These are phyloP conservation scores for Phaffomyces antillensis DNA, from an alignment of 805 yeast species.

Conservation along the genomic window DNA sequence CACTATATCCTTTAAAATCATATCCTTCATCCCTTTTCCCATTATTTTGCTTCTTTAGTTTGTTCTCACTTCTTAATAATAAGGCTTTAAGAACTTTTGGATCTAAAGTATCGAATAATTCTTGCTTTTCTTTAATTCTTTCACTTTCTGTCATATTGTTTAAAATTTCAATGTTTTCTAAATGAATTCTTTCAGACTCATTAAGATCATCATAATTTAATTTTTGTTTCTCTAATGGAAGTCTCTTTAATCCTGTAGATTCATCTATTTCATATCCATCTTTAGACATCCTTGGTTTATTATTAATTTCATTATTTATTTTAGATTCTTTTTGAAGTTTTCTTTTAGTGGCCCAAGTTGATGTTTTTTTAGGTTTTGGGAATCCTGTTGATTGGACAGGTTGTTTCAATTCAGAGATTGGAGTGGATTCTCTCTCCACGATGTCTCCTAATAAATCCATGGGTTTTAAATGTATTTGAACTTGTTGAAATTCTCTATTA, in stretches of 20 bases:
- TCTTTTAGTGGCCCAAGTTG: constrained; percentile 55
- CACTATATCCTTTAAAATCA: constrained; percentile 22
- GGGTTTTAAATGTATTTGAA: constrained; percentile 12
- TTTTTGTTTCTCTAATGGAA: constrained; percentile 87
- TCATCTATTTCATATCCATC: constrained; percentile 84
- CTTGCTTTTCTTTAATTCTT: constrained; percentile 55
- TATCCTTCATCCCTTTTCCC: background rate
- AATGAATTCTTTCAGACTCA: constrained; percentile 69
- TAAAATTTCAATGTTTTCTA: constrained; percentile 62
- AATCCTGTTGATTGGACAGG: constrained; percentile 64
- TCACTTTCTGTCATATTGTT: constrained; percentile 60
- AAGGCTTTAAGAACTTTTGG: constrained; percentile 59
- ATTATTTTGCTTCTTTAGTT: constrained; percentile 14
- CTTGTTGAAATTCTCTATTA: background rate
- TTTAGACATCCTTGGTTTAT: constrained; percentile 48
- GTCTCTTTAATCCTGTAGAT: constrained; percentile 74
- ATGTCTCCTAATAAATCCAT: constrained; percentile 91
- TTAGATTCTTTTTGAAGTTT: constrained; percentile 83
- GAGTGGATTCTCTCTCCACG: constrained; percentile 86
- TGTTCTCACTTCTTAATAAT: constrained; percentile 47
- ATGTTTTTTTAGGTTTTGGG: constrained; percentile 77
- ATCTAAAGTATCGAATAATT: constrained; percentile 57
- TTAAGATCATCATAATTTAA: constrained; percentile 27
- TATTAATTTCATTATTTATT: constrained; percentile 38
- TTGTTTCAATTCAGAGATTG: constrained; percentile 59